A percentile compares a stretch with the other conserved stretches of the same genome.
Conservation (phyloP, 2,329 filamentous ascomycete species). For the Coniella lustricola region DNA sequence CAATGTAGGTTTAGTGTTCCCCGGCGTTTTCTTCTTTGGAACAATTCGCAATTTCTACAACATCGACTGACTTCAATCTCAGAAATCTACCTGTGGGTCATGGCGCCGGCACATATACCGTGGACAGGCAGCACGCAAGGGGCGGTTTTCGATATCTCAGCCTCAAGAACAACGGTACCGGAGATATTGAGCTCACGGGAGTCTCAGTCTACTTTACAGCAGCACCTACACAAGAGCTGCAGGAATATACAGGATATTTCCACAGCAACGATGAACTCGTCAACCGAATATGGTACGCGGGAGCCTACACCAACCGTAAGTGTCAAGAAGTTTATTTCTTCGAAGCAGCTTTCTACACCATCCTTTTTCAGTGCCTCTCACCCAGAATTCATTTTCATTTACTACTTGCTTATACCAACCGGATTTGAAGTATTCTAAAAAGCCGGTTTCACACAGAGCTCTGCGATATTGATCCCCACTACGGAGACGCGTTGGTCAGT, state of each 20-base stretch:
- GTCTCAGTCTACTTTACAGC: conserved; percentile 34
- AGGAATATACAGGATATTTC: conserved; percentile 47
- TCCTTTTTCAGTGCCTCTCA: too few relatives aligned
- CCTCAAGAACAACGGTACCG: conserved; percentile 21
- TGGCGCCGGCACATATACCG: conserved; percentile 12
- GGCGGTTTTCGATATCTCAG: conserved; percentile 35
- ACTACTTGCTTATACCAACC: not conserved
- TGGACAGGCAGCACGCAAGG: conserved; percentile 27
- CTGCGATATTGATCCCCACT: conserved; percentile 28
- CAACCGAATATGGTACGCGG: conserved; percentile 50
- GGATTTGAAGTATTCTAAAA: too few relatives aligned
- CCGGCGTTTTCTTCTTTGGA: not conserved
- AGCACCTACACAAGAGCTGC: conserved; percentile 37
- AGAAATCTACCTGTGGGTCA: conserved; percentile 7
- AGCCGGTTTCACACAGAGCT: conserved; percentile 17
- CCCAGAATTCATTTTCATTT: not conserved
- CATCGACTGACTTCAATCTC: not conserved
- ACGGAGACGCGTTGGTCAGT: conserved; percentile 24
- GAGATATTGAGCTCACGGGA: conserved; percentile 25
- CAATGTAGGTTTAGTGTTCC: not conserved
- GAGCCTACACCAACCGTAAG: conserved; percentile 41
- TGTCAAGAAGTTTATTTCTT: not conserved
- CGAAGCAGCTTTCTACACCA: not conserved
- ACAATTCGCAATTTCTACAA: too few relatives aligned
- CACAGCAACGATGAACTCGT: conserved; percentile 42